Conservation (phyloP, 2,329 filamentous ascomycete genomes). For the Claviceps africana region DNA sequence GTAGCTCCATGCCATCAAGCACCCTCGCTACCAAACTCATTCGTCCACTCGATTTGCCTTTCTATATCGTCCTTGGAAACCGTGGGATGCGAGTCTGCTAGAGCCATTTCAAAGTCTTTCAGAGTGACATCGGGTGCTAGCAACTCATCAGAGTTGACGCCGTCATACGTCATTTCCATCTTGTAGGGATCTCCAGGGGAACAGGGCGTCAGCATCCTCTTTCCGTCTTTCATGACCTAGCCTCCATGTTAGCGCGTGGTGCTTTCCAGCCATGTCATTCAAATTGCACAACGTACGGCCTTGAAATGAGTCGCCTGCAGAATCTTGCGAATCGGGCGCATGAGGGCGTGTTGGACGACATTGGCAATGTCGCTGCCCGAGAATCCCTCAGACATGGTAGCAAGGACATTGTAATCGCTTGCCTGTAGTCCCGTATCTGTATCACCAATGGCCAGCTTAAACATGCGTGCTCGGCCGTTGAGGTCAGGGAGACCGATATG, state of each 20-base stretch:
- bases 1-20: conserved; percentile 20
- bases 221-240: conserved; percentile 56
- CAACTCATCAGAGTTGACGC: conserved; percentile 69
- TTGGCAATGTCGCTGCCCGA: conserved; percentile 94
- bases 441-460: conserved; percentile 83
- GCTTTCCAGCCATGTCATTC: background rate
- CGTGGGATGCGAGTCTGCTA: conserved; percentile 77
- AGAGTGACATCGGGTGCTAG: conserved; percentile 74
- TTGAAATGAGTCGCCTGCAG: conserved; percentile 97
- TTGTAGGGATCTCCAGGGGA: conserved; percentile 80
- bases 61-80: conserved; percentile 77
- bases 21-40: conserved; percentile 90
- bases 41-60: conserved; percentile 82
- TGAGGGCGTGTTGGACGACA: conserved; percentile 87
- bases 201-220: conserved; percentile 69
- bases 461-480: conserved; percentile 82
- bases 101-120: conserved; percentile 87
- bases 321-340: conserved; percentile 95
- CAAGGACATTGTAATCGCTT: conserved; percentile 67
- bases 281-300: conserved; percentile 41
- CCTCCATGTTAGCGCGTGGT: conserved; percentile 8
- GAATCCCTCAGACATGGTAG: conserved; percentile 77
- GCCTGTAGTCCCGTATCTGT: conserved; percentile 74
- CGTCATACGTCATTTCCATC: conserved; percentile 86
- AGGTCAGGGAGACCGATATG: conserved; percentile 87